Percentiles rank a stretch among this genome's conserved stretches.
These are phyloP conservation scores for Pestalotiopsis sp. DNA, from an alignment of 2,329 filamentous ascomycete genomes.

Conservation along the genomic window DNA sequence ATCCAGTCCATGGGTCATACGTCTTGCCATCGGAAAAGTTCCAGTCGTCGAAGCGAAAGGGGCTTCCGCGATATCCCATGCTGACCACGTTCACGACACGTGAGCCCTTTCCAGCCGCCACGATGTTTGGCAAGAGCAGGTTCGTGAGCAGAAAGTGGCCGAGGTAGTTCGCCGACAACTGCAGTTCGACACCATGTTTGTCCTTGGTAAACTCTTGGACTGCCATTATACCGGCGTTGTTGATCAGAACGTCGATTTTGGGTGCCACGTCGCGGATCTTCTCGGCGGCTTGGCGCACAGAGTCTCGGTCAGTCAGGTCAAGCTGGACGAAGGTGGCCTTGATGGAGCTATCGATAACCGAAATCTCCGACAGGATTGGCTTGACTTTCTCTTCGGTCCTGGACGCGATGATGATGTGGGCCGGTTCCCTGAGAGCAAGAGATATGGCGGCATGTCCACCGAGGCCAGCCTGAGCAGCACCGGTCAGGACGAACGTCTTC, in stretches of 20 bases:
- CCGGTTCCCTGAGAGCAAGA: conserved; percentile 21
- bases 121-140: conserved; percentile 45
- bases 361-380: conserved; percentile 22
- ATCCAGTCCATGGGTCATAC: conserved; percentile 45
- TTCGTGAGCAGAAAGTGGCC: conserved; percentile 51
- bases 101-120: conserved; percentile 36
- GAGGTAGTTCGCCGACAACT: conserved; percentile 52
- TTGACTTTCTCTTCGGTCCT: conserved; percentile 25
- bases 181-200: conserved; percentile 34
- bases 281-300: conserved; percentile 21
- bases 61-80: conserved; percentile 38
- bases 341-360: conserved; percentile 22
- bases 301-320: conserved; percentile 26
- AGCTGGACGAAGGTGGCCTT: conserved; percentile 26
- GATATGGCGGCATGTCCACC: conserved; percentile 24
- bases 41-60: conserved; percentile 45
- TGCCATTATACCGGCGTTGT: conserved; percentile 27
- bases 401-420: conserved; percentile 27
- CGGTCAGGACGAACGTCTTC: conserved; percentile 25
- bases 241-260: conserved; percentile 27
- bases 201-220: conserved; percentile 26
- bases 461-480: conserved; percentile 24
- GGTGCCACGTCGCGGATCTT: conserved; percentile 21
- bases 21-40: conserved; percentile 38
- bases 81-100: conserved; percentile 46